Percentiles rank a stretch among this genome's conserved stretches.
These are phyloP conservation scores for Ceratorhiza oryzae-sativae DNA, from an alignment of 1,284 basidiomycete genomes.

Conservation along the genomic window DNA sequence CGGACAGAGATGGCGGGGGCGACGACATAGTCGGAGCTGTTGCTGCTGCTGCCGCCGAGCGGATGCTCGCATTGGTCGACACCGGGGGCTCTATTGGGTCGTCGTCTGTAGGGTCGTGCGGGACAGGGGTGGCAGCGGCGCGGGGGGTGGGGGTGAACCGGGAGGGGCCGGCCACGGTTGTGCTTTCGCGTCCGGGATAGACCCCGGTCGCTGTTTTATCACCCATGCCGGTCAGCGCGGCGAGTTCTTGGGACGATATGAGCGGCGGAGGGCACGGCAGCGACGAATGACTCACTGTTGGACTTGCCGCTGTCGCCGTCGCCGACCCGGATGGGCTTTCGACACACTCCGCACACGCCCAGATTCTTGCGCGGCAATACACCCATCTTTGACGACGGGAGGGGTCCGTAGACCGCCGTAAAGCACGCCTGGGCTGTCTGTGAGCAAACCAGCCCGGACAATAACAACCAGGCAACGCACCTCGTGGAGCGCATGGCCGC, in stretches of 20 bases:
- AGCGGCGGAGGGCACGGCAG: neutral
- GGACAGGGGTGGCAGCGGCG: slow-evolving; percentile 36
- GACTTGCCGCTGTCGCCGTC: slow-evolving; percentile 81
- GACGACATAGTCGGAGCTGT: slow-evolving; percentile 68
- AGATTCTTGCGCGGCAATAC: slow-evolving; percentile 73
- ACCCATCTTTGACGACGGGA: slow-evolving; percentile 63
- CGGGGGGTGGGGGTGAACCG: slow-evolving; percentile 40
- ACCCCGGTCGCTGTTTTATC: slow-evolving; percentile 61
- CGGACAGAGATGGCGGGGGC: slow-evolving; percentile 88
- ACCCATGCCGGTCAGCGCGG: slow-evolving; percentile 87
- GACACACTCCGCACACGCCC: slow-evolving; percentile 95
- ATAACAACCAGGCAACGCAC: slow-evolving; percentile 56
- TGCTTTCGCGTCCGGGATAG: slow-evolving; percentile 70
- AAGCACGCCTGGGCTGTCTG: slow-evolving; percentile 80
- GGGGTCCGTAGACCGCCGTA: slow-evolving; percentile 91
- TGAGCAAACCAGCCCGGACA: neutral
- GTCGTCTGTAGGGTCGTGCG: slow-evolving; percentile 75
- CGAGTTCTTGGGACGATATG: slow-evolving; percentile 62
- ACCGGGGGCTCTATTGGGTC: slow-evolving; percentile 72
- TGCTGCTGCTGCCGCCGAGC: slow-evolving; percentile 57
- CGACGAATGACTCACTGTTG: slow-evolving; percentile 72
- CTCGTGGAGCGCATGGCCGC: slow-evolving; percentile 96
- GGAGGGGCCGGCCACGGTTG: slow-evolving; percentile 46
- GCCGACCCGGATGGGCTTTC: slow-evolving; percentile 91
- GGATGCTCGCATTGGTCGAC: slow-evolving; percentile 37